Evolutionary conservation across 2,329 filamentous ascomycete species (phyloP), one percentile per base, ranked within the genome.

Genomic region (Hansfordia pulvinata): DNA sequence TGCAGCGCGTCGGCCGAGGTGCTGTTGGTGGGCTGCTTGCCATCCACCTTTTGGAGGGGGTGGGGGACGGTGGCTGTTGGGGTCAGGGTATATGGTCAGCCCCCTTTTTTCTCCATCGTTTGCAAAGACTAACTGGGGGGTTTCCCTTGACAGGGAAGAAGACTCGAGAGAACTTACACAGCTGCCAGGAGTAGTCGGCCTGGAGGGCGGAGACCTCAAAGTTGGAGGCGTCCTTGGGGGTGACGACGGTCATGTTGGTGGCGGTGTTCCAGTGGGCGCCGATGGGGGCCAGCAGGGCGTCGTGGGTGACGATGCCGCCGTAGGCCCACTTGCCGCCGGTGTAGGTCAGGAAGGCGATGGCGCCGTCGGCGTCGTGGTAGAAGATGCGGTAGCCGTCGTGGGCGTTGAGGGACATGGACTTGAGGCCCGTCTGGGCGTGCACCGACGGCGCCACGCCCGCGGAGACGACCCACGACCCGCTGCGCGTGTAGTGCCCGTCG

Each of bases 321-420:
- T 43, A 42, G 2, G 26, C 18, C 44, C 49, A 52, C 4, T 27
- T 11, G 10, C 20, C 26, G 3, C 28, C 34, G 3, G 28, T 27
- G 7, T 19, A 27, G 3, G 33, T 40, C 30, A 26, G 3, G 51
- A 25, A 28, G 40, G 35, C 21, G 40, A 45, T 34, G 6, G 29
- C 28, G 17, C 29, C 35, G 16, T 44, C 20, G 10, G 31, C 25
- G 28, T 49, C 46, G 31, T 52, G 47, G 27, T 38, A 51, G 35
- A 45, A 52, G 4, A 51, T 26, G 4, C 47, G 45, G 17, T 48
- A 50, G 17, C 47, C 47, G 2, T 30, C 25, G 2, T 32, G 29
- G 4, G 19, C 26, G 9, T 41, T 40, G 6, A 50, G 40, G 8
- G 46, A 25, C 10, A 49, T 20, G 5, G 37, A 36, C 3, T 40